Conservation (phyloP, 345 rosid genomes). For the Citrus sinensis region DNA sequence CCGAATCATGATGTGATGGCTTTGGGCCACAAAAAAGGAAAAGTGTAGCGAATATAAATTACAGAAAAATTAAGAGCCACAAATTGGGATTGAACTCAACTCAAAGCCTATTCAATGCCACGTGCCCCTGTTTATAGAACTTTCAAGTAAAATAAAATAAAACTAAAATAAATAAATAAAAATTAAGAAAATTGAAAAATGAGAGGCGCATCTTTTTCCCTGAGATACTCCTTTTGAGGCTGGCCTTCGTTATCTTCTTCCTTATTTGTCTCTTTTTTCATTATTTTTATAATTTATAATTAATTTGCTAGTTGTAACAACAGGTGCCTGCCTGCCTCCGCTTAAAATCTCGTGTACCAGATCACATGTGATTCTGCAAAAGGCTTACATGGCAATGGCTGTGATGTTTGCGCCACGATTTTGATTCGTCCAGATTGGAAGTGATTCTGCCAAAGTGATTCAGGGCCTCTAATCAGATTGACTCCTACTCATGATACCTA, state of each 20-base stretch:
- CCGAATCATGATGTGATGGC: background rate
- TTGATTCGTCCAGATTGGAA: slow-evolving; percentile 9
- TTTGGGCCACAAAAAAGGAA: background rate
- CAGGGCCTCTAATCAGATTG: background rate
- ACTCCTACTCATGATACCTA: background rate
- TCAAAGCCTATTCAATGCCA: background rate
- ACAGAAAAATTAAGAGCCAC: slow-evolving; percentile 1
- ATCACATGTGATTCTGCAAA: background rate
- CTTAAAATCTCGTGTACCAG: background rate
- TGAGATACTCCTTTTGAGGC: background rate
- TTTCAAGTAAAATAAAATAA: background rate
- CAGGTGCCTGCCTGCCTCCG: background rate
- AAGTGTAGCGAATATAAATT: background rate
- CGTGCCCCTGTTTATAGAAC: background rate
- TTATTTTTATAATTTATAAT: background rate
- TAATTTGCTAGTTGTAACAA: background rate
- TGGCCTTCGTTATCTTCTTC: background rate
- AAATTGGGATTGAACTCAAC: background rate
- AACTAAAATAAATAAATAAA: background rate
- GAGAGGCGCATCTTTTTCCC: background rate
- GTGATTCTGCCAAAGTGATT: background rate
- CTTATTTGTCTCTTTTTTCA: background rate
- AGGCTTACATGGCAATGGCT: background rate
- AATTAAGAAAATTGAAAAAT: background rate
- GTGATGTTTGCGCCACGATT: slow-evolving; percentile 1